Conservation (phyloP, 805 yeast genomes). For the Ogataea paraovalis region DNA sequence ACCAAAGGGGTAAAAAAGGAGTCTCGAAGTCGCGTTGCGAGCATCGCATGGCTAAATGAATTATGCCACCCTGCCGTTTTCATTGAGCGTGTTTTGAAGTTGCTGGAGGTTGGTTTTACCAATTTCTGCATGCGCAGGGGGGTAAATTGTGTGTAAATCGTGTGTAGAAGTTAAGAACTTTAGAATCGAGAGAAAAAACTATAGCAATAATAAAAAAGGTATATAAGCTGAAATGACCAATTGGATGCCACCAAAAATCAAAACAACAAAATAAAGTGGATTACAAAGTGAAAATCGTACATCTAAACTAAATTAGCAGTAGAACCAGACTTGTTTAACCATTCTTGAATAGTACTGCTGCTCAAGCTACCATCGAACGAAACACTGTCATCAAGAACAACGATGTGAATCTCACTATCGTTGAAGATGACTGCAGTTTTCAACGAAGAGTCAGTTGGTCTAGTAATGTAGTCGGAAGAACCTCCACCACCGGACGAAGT, state of each 20-base stretch:
- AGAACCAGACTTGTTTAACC: slow-evolving; percentile 56
- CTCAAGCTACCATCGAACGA: slow-evolving; percentile 53
- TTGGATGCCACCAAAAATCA: neutral
- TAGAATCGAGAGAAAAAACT: no score
- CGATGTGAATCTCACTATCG: slow-evolving; percentile 52
- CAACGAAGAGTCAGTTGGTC: slow-evolving; percentile 75
- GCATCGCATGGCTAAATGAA: no score
- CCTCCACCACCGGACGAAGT: slow-evolving; percentile 64
- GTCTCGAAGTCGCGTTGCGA: no score
- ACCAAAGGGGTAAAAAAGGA: no score
- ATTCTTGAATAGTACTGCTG: slow-evolving; percentile 50
- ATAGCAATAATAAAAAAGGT: no score
- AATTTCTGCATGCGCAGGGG: no score
- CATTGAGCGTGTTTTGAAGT: no score
- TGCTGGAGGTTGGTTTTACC: no score
- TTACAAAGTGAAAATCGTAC: neutral
- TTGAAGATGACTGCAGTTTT: slow-evolving; percentile 89
- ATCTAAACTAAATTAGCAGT: slow-evolving; percentile 27
- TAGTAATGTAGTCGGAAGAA: slow-evolving; percentile 80
- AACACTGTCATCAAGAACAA: slow-evolving; percentile 49
- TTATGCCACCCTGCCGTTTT: no score
- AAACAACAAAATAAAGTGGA: neutral
- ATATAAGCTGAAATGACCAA: no score
- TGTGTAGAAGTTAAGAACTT: no score
- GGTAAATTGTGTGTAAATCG: no score